Conservation (phyloP, 2,329 filamentous ascomycete genomes). For the Fusarium lyarnte region DNA sequence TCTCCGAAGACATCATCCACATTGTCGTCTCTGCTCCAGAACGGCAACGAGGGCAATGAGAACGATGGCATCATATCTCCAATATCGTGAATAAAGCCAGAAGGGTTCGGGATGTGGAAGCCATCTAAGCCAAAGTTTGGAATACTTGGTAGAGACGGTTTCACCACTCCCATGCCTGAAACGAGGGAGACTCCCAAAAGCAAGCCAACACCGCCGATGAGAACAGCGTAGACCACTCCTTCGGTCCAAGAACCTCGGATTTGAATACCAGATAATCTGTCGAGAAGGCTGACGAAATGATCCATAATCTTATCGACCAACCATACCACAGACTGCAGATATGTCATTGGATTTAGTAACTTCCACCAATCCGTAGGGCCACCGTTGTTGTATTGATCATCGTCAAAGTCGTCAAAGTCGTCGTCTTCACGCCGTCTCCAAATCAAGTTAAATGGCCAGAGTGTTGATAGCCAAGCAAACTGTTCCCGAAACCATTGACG, state of each 20-base stretch:
- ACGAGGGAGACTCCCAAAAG: background rate
- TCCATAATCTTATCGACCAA: slow-evolving; percentile 36
- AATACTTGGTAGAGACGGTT: slow-evolving; percentile 1
- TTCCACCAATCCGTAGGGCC: slow-evolving; percentile 37
- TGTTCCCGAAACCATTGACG: slow-evolving; percentile 32
- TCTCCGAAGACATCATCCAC: slow-evolving; percentile 22
- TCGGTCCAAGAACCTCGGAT: background rate
- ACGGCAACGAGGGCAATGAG: slow-evolving; percentile 44
- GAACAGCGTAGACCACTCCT: background rate
- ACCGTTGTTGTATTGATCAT: slow-evolving; percentile 9
- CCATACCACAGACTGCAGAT: slow-evolving; percentile 42
- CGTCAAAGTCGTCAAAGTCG: slow-evolving; percentile 23
- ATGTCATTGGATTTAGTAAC: slow-evolving; percentile 47
- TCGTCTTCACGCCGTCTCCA: background rate
- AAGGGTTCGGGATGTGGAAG: slow-evolving; percentile 23
- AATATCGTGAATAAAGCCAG: slow-evolving; percentile 30
- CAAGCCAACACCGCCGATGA: background rate
- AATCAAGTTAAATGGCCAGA: slow-evolving; percentile 29
- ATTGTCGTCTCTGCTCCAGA: slow-evolving; percentile 28
- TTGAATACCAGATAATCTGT: slow-evolving; percentile 17
- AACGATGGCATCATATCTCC: slow-evolving; percentile 41
- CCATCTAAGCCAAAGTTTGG: slow-evolving; percentile 1
- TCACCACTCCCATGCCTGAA: background rate
- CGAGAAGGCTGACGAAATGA: slow-evolving; percentile 23
- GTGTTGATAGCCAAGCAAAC: slow-evolving; percentile 37